These are phyloP conservation scores for Penicillium hesseltinei DNA, from an alignment of 2,329 filamentous ascomycete genomes.

Conservation along the genomic window DNA sequence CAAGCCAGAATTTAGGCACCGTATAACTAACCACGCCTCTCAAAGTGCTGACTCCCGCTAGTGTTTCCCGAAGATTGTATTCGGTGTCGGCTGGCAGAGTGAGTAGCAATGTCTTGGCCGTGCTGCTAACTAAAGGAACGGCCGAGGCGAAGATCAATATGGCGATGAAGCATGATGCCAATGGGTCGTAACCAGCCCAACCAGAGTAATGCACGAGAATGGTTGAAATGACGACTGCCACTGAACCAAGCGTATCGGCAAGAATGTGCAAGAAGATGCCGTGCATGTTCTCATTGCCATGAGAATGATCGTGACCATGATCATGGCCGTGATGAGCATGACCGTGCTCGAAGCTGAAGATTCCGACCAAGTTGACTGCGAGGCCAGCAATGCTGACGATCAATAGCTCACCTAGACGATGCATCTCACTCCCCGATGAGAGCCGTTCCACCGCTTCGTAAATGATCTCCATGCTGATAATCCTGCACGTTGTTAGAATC, in stretches of 20 bases:
- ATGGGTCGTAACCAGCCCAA: conserved; percentile 91
- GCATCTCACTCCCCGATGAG: conserved; percentile 77
- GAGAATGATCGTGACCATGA: conserved; percentile 50
- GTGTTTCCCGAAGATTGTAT: conserved; percentile 79
- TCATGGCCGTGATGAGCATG: conserved; percentile 54
- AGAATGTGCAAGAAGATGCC: conserved; percentile 95
- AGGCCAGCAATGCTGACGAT: conserved; percentile 84
- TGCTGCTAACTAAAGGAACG: conserved; percentile 79
- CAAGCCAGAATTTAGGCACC: conserved; percentile 88
- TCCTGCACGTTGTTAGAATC: conserved; percentile 48
- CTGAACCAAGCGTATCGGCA: conserved; percentile 89
- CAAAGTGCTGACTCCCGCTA: conserved; percentile 78
- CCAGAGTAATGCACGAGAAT: conserved; percentile 80
- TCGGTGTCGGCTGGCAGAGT: conserved; percentile 82
- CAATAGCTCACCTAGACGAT: conserved; percentile 80
- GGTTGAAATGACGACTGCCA: conserved; percentile 91
- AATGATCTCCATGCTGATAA: conserved; percentile 94
- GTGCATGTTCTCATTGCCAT: conserved; percentile 96
- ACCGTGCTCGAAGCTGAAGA: conserved; percentile 76
- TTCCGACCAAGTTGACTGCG: conserved; percentile 86
- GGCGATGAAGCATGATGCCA: conserved; percentile 91
- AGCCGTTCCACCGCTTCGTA: conserved; percentile 90
- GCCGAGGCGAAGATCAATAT: conserved; percentile 91
- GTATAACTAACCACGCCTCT: conserved; percentile 82
- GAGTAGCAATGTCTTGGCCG: conserved; percentile 77